Evolutionary conservation across 257 asterid genomes (phyloP).

Genomic region (Plectranthus barbatus): DNA sequence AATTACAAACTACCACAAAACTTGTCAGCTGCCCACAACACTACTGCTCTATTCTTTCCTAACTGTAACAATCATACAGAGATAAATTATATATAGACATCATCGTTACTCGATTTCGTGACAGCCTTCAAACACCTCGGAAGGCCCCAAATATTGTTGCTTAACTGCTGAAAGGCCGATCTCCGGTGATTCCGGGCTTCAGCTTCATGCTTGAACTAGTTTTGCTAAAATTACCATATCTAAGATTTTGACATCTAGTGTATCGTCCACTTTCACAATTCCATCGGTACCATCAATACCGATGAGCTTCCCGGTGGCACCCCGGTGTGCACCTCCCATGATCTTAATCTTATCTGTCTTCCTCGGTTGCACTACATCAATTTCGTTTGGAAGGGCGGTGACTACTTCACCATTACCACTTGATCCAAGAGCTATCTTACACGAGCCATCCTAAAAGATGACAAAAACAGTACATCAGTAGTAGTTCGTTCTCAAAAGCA

Average conservation of each 20-base stretch:
- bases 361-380: slow-evolving; percentile 60
- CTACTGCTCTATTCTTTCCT: not conserved
- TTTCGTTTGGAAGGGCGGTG: slow-evolving; percentile 49
- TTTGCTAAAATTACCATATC: slow-evolving; percentile 70
- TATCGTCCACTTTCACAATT: slow-evolving; percentile 73
- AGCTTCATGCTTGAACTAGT: slow-evolving; percentile 35
- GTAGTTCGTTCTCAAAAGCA: not conserved
- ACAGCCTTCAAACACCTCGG: not conserved
- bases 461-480: not conserved
- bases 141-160: not conserved
- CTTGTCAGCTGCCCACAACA: not conserved
- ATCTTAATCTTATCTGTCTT: slow-evolving; percentile 75
- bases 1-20: not conserved
- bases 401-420: slow-evolving; percentile 62
- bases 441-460: slow-evolving; percentile 67
- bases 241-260: slow-evolving; percentile 74
- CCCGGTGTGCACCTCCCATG: slow-evolving; percentile 84
- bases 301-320: slow-evolving; percentile 73
- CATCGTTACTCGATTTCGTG: not conserved
- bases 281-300: slow-evolving; percentile 92
- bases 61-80: not conserved
- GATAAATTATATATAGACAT: not conserved
- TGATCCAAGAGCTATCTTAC: slow-evolving; percentile 67
- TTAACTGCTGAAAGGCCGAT: not conserved
- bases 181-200: not conserved